Percentiles rank a stretch among this genome's conserved stretches.
Conservation (phyloP, 208 protist species). For the Paratrypanosoma confusum region DNA sequence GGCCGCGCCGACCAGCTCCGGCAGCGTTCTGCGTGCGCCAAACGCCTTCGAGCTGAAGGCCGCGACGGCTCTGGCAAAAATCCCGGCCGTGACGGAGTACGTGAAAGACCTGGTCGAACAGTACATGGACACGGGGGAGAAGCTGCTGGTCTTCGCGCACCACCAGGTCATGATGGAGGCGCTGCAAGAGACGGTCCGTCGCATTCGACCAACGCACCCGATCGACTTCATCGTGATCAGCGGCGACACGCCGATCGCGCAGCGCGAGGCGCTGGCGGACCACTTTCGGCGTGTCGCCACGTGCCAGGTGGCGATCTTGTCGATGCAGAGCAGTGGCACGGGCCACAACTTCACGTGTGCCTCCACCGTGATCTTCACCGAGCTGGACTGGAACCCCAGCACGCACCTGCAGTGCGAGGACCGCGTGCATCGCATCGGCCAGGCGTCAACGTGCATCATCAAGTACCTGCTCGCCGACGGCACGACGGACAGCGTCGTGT, state of each 20-base stretch:
- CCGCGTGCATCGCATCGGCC: conserved; percentile 94
- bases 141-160: conserved; percentile 91
- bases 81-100: conserved; percentile 85
- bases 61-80: conserved; percentile 77
- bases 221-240: conserved; percentile 89
- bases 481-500: conserved; percentile 84
- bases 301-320: conserved; percentile 79
- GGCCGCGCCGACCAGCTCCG: not conserved
- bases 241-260: conserved; percentile 57
- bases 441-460: conserved; percentile 77
- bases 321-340: conserved; percentile 92
- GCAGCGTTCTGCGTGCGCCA: conserved; percentile 10
- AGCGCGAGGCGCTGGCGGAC: conserved; percentile 56
- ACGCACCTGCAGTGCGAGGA: conserved; percentile 95
- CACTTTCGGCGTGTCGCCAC: conserved; percentile 65
- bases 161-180: conserved; percentile 89
- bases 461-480: conserved; percentile 90
- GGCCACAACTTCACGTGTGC: conserved; percentile 93
- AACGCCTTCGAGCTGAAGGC: conserved; percentile 80
- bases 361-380: conserved; percentile 92
- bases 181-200: conserved; percentile 63
- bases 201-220: conserved; percentile 36
- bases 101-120: conserved; percentile 63
- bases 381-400: conserved; percentile 96
- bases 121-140: conserved; percentile 62